phyloP scores from a whole-genome alignment of 176 grass and related monocot genomes.

The Oryza australiensis region DNA sequence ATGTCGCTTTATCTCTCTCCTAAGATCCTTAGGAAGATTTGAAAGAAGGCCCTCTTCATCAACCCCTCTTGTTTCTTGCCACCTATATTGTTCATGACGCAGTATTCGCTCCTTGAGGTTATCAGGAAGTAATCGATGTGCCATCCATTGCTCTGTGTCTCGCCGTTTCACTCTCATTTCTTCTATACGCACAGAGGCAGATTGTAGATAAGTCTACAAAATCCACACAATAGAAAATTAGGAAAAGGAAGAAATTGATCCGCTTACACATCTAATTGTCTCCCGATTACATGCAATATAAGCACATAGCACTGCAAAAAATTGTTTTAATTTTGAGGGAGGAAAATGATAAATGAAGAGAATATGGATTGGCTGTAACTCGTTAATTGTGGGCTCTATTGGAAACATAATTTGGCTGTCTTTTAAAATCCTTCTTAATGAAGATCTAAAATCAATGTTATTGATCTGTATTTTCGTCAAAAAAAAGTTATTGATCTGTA shows the following conservation, averaged over 20 bases:
- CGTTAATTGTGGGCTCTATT: neutral
- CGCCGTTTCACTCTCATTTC: conserved; percentile 91
- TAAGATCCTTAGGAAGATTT: conserved; percentile 94
- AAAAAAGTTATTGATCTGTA: too few species aligned
- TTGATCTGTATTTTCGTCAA: too few species aligned
- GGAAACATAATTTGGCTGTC: too few species aligned
- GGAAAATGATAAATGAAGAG: neutral
- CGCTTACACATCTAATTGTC: neutral
- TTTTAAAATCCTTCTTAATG: too few species aligned
- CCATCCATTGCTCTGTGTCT: conserved; percentile 92
- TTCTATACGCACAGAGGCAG: conserved; percentile 73
- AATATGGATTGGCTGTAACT: conserved; percentile 6
- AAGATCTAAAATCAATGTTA: too few species aligned
- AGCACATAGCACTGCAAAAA: neutral
- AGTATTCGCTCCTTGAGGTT: conserved; percentile 80
- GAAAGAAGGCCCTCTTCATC: conserved; percentile 82
- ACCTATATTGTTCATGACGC: conserved; percentile 87
- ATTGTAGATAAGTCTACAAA: conserved; percentile 86
- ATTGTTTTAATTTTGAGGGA: neutral
- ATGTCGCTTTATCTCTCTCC: conserved; percentile 83
- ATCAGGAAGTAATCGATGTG: conserved; percentile 80
- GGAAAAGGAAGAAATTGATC: neutral
- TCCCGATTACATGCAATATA: conserved; percentile 18
- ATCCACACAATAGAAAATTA: conserved; percentile 26
- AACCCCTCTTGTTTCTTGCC: conserved; percentile 98